These are phyloP conservation scores for Beauveria pseudobassiana DNA, from an alignment of 2,329 filamentous ascomycete species.

Conservation along the genomic window DNA sequence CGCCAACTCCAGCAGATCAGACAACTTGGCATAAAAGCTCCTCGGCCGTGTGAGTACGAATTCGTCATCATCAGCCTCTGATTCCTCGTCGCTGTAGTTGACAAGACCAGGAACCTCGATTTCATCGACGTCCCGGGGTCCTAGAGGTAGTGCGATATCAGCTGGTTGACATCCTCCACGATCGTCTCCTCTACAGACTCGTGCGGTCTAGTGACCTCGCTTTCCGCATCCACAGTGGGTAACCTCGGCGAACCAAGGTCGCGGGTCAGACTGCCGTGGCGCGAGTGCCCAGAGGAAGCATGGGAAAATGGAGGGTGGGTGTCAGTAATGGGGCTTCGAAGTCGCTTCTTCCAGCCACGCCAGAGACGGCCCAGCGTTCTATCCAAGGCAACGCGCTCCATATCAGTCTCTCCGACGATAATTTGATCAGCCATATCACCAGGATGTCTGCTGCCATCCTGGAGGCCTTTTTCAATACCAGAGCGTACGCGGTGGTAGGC, in stretches of 20 bases:
- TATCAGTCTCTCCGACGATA: conserved; percentile 82
- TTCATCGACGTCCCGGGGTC: conserved; percentile 63
- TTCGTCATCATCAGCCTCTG: conserved; percentile 33
- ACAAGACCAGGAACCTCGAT: conserved; percentile 71
- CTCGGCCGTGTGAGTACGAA: conserved; percentile 33
- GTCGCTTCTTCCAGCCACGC: conserved; percentile 89
- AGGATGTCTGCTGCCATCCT: conserved; percentile 38
- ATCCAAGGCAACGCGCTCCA: conserved; percentile 88
- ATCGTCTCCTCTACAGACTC: conserved; percentile 16
- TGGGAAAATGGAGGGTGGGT: conserved; percentile 42
- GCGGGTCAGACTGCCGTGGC: conserved; percentile 28
- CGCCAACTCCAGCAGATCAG: background rate
- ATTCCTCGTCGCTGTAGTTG: conserved; percentile 55
- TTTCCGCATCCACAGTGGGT: conserved; percentile 4
- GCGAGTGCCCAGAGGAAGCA: conserved; percentile 29
- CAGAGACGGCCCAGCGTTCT: conserved; percentile 82
- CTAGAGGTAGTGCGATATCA: conserved; percentile 59
- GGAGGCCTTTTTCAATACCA: conserved; percentile 52
- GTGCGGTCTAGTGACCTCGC: conserved; percentile 12
- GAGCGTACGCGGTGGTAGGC: conserved; percentile 61
- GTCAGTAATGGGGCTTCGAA: conserved; percentile 50
- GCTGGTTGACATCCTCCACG: conserved; percentile 26
- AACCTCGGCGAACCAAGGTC: conserved; percentile 29
- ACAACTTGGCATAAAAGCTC: conserved; percentile 29
- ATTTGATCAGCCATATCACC: conserved; percentile 55